Percentiles rank a stretch among this genome's conserved stretches.
phyloP scores from a whole-genome alignment of 192 early-diverging fungal species.

The Phlyctochytrium bullatum region DNA sequence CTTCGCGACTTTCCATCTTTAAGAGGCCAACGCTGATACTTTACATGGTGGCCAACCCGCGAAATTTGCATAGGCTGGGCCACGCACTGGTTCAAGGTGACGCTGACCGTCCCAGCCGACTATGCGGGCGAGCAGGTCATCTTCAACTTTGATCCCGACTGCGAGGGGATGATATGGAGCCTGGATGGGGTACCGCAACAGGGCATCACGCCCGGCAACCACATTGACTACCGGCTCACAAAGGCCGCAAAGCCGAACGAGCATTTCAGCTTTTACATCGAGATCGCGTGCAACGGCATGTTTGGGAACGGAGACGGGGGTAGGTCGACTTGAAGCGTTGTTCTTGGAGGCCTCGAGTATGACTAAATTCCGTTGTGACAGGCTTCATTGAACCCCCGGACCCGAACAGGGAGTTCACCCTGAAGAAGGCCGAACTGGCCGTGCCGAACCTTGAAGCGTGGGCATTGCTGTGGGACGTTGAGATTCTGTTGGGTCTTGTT shows the following conservation, averaged over 20 bases:
- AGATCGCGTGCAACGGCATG: constrained; percentile 91
- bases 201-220: constrained; percentile 82
- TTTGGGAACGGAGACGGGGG: constrained; percentile 76
- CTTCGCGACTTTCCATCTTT: neutral
- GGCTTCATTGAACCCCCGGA: constrained; percentile 66
- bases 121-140: constrained; percentile 72
- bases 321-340: no score
- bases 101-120: constrained; percentile 60
- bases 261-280: constrained; percentile 72
- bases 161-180: constrained; percentile 91
- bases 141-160: constrained; percentile 80
- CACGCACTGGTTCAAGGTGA: constrained; percentile 43
- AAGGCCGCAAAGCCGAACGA: constrained; percentile 36
- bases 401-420: constrained; percentile 56
- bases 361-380: constrained; percentile 59
- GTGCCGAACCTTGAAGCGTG: constrained; percentile 71
- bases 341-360: no score
- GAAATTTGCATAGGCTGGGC: constrained; percentile 46
- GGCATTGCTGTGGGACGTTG: constrained; percentile 70
- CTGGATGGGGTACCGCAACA: constrained; percentile 75
- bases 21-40: neutral
- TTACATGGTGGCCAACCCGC: neutral
- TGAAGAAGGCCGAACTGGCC: constrained; percentile 66
- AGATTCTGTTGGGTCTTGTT: constrained; percentile 70
- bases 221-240: constrained; percentile 52